Base-by-base conservation (phyloP, 345 rosid genomes). In the Salix koriyanagi region DNA sequence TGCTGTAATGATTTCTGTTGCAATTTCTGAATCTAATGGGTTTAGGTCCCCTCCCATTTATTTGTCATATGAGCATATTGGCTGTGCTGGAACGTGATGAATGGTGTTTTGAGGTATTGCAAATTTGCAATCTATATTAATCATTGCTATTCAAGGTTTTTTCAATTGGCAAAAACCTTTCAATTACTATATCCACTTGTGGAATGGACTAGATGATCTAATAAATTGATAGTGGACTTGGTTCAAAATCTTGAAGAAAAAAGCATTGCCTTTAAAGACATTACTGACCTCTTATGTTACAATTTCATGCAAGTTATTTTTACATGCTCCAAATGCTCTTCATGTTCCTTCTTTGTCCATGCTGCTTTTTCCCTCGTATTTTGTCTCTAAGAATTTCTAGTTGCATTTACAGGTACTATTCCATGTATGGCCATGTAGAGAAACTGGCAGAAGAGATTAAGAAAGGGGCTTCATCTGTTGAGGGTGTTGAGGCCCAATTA, bases 351-450 rank as follows among this genome's bases (percentile, higher is more conserved):
- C 62, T n/a, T 23, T 58, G 14, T 61, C 28, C 21, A 32, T 60
- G 16, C 41, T 65, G 25, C 25, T 58, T 13, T 21, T 54, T n/a
- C 1, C 6, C 6, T 16, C 39, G 8, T 19, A 6, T 5, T 34
- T 46, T 75, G 34, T 71, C 74, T 39, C 30, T 42, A 2, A 48
- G 83, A 74, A 8, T 21, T 66, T 81, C 48, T 76, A 48, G 34
- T 56, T 77, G 66, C 70, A 41, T 65, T 69, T 81, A 41, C 83
- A 94, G 98, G 86, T 94, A 92, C 88, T 92, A 94, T 85, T 92
- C 98, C 82, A 94, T 92, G 98, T 92, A 94, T 61, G 98, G 98
- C 36, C 98, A 94, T 79, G 97, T 94, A 30, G 94, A 90, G 90
- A 91, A 82, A 83, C 84, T 94, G 79, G 98, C 98, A 34, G 97